A percentile compares a stretch with the other conserved stretches of the same genome.
Evolutionary conservation across 495 filamentous ascomycete genomes (phyloP).

Genomic region (Tuber indicum): DNA sequence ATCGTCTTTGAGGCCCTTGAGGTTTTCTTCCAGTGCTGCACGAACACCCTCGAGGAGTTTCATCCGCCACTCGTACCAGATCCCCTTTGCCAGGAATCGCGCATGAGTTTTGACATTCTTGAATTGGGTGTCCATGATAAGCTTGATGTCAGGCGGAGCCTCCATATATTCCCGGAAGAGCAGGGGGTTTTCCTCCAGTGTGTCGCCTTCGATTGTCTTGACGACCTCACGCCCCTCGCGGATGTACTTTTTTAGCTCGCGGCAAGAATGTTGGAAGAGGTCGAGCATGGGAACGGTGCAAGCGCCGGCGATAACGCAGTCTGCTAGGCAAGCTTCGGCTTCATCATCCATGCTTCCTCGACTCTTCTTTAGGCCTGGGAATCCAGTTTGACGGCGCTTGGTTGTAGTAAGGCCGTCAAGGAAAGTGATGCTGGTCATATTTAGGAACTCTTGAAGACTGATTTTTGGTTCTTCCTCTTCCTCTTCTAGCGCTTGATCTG

Average conservation of each 20-base stretch:
- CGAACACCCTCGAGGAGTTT: slow-evolving; percentile 77
- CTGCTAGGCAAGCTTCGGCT: slow-evolving; percentile 57
- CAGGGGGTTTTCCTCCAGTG: slow-evolving; percentile 76
- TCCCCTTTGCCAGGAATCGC: slow-evolving; percentile 77
- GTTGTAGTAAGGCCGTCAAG: slow-evolving; percentile 88
- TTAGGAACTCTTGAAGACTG: slow-evolving; percentile 83
- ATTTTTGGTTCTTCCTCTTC: slow-evolving; percentile 57
- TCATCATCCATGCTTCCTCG: slow-evolving; percentile 45
- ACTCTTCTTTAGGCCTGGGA: slow-evolving; percentile 41
- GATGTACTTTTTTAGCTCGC: slow-evolving; percentile 90
- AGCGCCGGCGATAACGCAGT: slow-evolving; percentile 77
- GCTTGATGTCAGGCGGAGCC: slow-evolving; percentile 73
- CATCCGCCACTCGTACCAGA: slow-evolving; percentile 98
- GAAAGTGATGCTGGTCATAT: slow-evolving; percentile 92
- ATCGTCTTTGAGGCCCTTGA: slow-evolving; percentile 69
- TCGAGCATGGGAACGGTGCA: slow-evolving; percentile 90
- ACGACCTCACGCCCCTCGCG: slow-evolving; percentile 82
- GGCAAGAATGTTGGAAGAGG: slow-evolving; percentile 90
- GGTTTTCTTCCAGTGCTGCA: slow-evolving; percentile 66
- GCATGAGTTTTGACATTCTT: slow-evolving; percentile 93
- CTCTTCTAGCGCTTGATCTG: slow-evolving; percentile 17
- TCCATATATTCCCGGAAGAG: slow-evolving; percentile 86
- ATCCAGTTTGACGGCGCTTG: slow-evolving; percentile 71
- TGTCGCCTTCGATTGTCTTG: slow-evolving; percentile 78
- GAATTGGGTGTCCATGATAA: slow-evolving; percentile 91